Evolutionary conservation across 2,329 filamentous ascomycete genomes (phyloP), one percentile per base, ranked within the genome.

Genomic region (Colletotrichum abscissum): DNA sequence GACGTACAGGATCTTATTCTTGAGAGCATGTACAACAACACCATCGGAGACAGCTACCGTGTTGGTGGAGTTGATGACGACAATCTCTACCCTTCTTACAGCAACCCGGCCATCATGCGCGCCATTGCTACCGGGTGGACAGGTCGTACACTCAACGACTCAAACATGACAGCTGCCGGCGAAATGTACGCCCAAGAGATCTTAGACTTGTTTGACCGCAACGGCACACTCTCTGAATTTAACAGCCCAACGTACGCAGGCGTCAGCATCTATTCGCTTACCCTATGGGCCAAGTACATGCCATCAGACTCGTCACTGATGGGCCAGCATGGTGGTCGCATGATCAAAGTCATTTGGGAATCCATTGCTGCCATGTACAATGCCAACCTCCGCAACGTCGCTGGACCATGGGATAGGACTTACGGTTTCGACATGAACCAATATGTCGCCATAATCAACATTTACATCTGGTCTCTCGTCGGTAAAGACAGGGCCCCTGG

Each of bases 351-450:
- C 11, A 89, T 86, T 0, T 92, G 89, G 90, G 81, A 85, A 3
- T 82, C 85, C 1, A 82, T 89, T 1, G 83, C 84, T 0, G 75
- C 85, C 55, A 82, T 92, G 1, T 92, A 89, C 82, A 88, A 92
- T 65, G 86, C 90, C 0, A 84, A 86, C 1, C 78, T 92, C 80
- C 87, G 85, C 73, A 92, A 92, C 70, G 84, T 92, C 38, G 90
- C 90, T 1, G 90, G 90, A 0, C 90, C 90, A 0, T 92, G 90
- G 90, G 91, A 92, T 77, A 86, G 91, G 0, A 83, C 86, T 0
- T 92, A 92, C 74, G 90, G 90, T 0, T 91, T 87, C 72, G 89
- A 92, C 72, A 91, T 92, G 90, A 91, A 90, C 62, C 81, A 85
- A 4, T 92, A 92, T 75, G 78, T 91, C 3, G 87, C 87, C 68